These are phyloP conservation scores for Nitzschia putrida DNA, from an alignment of 108 stramenopile species.

Conservation along the genomic window DNA sequence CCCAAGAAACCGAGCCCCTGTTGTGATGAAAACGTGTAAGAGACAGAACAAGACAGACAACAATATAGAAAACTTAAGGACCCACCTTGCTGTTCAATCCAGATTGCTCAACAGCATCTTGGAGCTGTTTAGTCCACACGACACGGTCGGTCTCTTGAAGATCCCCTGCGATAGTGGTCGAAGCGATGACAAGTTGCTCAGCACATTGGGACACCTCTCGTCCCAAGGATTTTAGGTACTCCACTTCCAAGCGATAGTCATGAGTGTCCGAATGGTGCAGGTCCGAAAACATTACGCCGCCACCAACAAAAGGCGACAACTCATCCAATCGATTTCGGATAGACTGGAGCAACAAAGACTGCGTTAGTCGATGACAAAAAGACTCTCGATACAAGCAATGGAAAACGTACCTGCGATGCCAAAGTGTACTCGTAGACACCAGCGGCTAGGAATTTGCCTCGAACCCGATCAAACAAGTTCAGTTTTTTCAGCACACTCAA, in stretches of 20 bases:
- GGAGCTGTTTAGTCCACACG: not conserved
- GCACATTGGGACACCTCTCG: slow-evolving; percentile 19
- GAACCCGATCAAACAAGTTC: slow-evolving; percentile 6
- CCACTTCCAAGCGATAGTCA: slow-evolving; percentile 22
- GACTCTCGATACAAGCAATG: not conserved
- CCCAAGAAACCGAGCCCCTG: too few species aligned
- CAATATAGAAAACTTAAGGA: not conserved
- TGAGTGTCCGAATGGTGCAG: slow-evolving; percentile 1
- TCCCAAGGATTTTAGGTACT: slow-evolving; percentile 22
- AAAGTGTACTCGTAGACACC: slow-evolving; percentile 23
- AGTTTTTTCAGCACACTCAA: slow-evolving; percentile 21
- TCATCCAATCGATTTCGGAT: slow-evolving; percentile 3
- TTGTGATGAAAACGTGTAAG: too few species aligned
- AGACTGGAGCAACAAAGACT: not conserved
- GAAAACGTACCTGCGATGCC: slow-evolving; percentile 22
- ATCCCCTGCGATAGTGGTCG: not conserved
- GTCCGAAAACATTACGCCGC: not conserved
- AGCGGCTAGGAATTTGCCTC: slow-evolving; percentile 14
- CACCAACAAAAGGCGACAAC: not conserved
- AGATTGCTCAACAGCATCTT: slow-evolving; percentile 6
- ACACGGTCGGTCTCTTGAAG: slow-evolving; percentile 1
- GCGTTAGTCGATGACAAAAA: not conserved
- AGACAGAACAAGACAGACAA: too few species aligned
- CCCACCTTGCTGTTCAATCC: slow-evolving; percentile 2
- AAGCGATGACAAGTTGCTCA: slow-evolving; percentile 27